Evolutionary conservation across 2,329 filamentous ascomycete genomes (phyloP).

Genomic region (Aspergillus carbonarius): DNA sequence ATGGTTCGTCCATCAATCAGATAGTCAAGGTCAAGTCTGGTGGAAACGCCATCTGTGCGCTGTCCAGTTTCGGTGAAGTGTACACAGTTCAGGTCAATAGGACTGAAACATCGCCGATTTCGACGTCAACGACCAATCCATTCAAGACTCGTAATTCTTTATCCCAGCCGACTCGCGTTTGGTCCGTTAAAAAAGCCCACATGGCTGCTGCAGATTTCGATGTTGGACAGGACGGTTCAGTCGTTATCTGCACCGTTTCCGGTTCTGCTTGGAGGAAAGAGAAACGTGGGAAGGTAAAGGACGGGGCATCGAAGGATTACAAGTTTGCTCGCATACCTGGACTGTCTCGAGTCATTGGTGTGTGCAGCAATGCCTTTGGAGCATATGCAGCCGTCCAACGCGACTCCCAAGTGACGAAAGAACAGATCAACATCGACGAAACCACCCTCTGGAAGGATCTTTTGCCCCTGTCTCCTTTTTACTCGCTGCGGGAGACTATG

Average conservation of each 20-base stretch:
- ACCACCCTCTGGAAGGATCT: slow-evolving; percentile 73
- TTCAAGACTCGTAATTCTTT: slow-evolving; percentile 83
- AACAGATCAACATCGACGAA: slow-evolving; percentile 66
- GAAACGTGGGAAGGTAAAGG: slow-evolving; percentile 77
- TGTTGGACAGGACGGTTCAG: slow-evolving; percentile 87
- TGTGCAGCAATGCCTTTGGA: slow-evolving; percentile 84
- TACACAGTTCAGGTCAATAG: slow-evolving; percentile 80
- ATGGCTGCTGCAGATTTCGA: slow-evolving; percentile 83
- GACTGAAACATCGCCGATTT: slow-evolving; percentile 58
- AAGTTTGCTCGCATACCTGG: slow-evolving; percentile 92
- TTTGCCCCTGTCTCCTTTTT: slow-evolving; percentile 66
- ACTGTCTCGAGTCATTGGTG: slow-evolving; percentile 78
- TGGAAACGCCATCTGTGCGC: slow-evolving; percentile 85
- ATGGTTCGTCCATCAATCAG: slow-evolving; percentile 64
- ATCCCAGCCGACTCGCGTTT: slow-evolving; percentile 75
- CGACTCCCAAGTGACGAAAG: slow-evolving; percentile 77
- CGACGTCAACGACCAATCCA: slow-evolving; percentile 84
- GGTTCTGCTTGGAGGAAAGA: slow-evolving; percentile 91
- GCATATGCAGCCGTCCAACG: slow-evolving; percentile 84
- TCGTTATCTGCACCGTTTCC: slow-evolving; percentile 89
- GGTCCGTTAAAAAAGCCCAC: slow-evolving; percentile 81
- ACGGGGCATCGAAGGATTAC: slow-evolving; percentile 77
- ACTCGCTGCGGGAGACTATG: slow-evolving; percentile 53
- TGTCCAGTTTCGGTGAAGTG: slow-evolving; percentile 80
- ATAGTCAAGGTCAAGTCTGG: slow-evolving; percentile 78